A percentile compares a stretch with the other conserved stretches of the same genome.
Conservation (phyloP, 1,139 yeast genomes). For the Suhomyces bribrorum region DNA sequence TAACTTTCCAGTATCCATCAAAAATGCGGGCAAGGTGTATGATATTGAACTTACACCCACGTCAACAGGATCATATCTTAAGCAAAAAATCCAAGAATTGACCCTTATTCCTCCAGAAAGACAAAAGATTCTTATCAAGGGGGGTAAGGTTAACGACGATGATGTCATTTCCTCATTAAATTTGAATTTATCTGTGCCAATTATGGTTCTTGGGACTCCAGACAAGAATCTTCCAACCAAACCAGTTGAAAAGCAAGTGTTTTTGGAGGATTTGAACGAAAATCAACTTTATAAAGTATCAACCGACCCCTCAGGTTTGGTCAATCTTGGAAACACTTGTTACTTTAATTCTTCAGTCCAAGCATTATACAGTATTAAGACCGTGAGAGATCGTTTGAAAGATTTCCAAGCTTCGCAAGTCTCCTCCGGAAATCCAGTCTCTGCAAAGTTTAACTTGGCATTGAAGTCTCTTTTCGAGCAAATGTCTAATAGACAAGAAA, state of each 20-base stretch:
- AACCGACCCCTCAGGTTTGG: conserved; percentile 75
- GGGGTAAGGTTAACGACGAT: conserved; percentile 82
- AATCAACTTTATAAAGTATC: conserved; percentile 40
- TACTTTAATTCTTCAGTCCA: conserved; percentile 90
- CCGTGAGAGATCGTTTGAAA: conserved; percentile 43
- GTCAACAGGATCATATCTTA: conserved; percentile 69
- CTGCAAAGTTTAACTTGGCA: conserved; percentile 32
- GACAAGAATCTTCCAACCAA: conserved; percentile 63
- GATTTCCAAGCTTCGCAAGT: conserved; percentile 23
- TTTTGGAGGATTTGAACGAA: conserved; percentile 68
- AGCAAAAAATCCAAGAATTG: conserved; percentile 64
- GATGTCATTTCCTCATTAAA: conserved; percentile 49
- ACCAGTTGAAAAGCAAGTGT: conserved; percentile 57
- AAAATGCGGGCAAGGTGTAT: conserved; percentile 83
- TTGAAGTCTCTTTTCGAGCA: conserved; percentile 47
- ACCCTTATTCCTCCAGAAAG: conserved; percentile 85
- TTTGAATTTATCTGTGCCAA: conserved; percentile 63
- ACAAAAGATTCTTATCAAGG: conserved; percentile 86
- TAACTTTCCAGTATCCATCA: conserved; percentile 52
- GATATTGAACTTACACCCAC: conserved; percentile 60
- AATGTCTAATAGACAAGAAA: conserved; percentile 49
- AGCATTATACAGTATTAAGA: conserved; percentile 68
- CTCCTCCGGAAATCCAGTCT: conserved; percentile 53
- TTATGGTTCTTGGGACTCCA: conserved; percentile 93
- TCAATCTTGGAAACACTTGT: conserved; percentile 92